Evolutionary conservation across 176 grass and related monocot species (phyloP).

Genomic region (Hordeum marinum): DNA sequence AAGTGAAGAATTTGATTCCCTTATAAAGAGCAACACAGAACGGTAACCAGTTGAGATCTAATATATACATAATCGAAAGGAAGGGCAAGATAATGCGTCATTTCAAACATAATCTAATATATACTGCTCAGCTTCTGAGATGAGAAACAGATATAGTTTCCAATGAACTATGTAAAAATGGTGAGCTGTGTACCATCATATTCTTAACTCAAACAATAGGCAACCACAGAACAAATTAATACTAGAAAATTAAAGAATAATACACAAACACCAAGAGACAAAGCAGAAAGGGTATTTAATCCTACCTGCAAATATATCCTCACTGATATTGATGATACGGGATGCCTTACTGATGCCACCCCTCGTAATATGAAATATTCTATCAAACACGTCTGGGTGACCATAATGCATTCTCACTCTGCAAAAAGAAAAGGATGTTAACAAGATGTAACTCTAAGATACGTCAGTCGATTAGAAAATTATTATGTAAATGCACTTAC

Average conservation of each 20-base stretch:
- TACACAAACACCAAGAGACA: not conserved
- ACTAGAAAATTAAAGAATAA: no score
- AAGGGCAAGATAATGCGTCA: not conserved
- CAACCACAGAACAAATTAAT: not conserved
- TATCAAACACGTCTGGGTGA: constrained; percentile 98
- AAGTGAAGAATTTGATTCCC: not conserved
- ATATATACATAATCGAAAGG: not conserved
- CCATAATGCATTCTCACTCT: constrained; percentile 98
- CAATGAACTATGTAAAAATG: not conserved
- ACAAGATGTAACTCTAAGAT: not conserved
- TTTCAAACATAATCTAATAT: not conserved
- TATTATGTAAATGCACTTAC: constrained; percentile 38
- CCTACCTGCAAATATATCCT: constrained; percentile 95
- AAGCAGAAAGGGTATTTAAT: not conserved
- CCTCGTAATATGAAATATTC: constrained; percentile 95
- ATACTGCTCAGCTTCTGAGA: not conserved
- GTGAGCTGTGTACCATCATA: not conserved
- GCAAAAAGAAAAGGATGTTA: not conserved
- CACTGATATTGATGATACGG: constrained; percentile 86
- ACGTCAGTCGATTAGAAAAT: not conserved
- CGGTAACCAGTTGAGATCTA: not conserved
- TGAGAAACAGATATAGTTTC: not conserved
- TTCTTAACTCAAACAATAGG: not conserved
- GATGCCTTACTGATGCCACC: constrained; percentile 97
- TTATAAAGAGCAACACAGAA: not conserved